Base-by-base conservation (phyloP, 2,329 filamentous ascomycete species). In the Metarhizium sp. region DNA sequence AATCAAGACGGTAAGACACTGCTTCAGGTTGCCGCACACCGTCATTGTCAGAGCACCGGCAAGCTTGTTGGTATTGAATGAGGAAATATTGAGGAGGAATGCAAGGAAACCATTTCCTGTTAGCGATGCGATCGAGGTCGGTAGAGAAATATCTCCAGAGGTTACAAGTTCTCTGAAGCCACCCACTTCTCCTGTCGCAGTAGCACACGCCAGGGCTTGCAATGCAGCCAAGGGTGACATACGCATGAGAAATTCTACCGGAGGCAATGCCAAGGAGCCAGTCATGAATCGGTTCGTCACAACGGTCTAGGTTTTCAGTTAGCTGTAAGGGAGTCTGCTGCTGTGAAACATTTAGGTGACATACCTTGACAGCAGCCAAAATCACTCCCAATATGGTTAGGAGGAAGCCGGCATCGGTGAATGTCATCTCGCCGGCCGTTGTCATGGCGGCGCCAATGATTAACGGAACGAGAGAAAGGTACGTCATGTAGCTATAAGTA, bases 231-330 rank as follows among this genome's bases (percentile, higher is more conserved):
- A 73, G 1, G 81, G 82, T 13, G 79, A 82, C 78, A 85, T 81
- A 66, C 80, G 77, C 62, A 81, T 73, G n/a, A 85, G 75, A 18
- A 84, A 75, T 63, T 86, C 82, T 58, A 84, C 72, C 2, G 81
- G 76, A 0, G 79, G 77, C 3, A 85, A 75, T 20, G 76, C 74
- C 32, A 85, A 73, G 3, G 75, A 74, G 36, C 81, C 81, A 8
- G 82, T 85, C 79, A 85, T 83, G 62, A 85, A 76, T 62, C 79
- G 77, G 69, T 85, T 85, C 40, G 82, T 84, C 34, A 80, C 79
- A 38, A 86, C 78, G 1, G 81, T 85, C 74, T 77, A 54, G 14
- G 25, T 45, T 32, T 16, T 14, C 25, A 20, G 42, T 56, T 51
- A 56, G 55, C 47, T 32, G 29, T 13, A 16, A 29, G 20, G 45